Percentiles rank a stretch among this genome's conserved stretches.
Conservation (phyloP, 768 basidiomycete species). For the Hericium coralloides region DNA sequence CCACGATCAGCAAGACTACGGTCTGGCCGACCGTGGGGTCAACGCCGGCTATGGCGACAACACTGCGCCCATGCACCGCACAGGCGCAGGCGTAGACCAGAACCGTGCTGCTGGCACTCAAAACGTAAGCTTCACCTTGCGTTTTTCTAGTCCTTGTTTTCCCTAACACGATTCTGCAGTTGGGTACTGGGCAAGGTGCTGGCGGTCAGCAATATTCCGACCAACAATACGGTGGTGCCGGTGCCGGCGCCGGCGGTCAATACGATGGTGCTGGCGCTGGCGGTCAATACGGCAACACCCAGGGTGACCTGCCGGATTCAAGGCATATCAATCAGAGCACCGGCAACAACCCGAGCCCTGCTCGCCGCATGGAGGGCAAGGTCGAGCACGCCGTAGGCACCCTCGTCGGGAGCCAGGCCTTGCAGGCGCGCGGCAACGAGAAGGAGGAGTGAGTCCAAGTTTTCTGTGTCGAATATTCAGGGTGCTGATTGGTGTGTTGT, state of each 20-base stretch:
- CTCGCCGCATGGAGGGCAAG: constrained; percentile 33
- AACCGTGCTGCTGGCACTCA: neutral
- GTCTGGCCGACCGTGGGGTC: too few relatives aligned
- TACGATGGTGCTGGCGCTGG: neutral
- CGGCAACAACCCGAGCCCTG: neutral
- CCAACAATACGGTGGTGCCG: neutral
- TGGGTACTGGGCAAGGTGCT: too few relatives aligned
- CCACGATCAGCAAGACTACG: too few relatives aligned
- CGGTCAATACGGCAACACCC: neutral
- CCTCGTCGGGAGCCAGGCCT: constrained; percentile 34
- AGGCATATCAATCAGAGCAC: neutral
- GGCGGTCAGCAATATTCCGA: neutral
- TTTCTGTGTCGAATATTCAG: too few relatives aligned
- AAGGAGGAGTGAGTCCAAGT: constrained; percentile 34
- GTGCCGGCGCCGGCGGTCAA: neutral
- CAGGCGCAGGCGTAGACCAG: neutral
- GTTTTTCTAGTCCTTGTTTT: too few relatives aligned
- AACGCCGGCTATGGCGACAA: neutral
- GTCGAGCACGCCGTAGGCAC: constrained; percentile 38
- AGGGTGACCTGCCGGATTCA: neutral
- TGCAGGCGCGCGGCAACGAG: constrained; percentile 41
- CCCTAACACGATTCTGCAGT: too few relatives aligned
- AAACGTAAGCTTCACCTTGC: too few relatives aligned
- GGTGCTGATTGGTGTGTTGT: too few relatives aligned
- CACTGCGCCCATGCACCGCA: neutral